A percentile compares a stretch with the other conserved stretches of the same genome.
These are phyloP conservation scores for Ceratocystis variospora DNA, from an alignment of 2,329 filamentous ascomycete species.

Conservation along the genomic window DNA sequence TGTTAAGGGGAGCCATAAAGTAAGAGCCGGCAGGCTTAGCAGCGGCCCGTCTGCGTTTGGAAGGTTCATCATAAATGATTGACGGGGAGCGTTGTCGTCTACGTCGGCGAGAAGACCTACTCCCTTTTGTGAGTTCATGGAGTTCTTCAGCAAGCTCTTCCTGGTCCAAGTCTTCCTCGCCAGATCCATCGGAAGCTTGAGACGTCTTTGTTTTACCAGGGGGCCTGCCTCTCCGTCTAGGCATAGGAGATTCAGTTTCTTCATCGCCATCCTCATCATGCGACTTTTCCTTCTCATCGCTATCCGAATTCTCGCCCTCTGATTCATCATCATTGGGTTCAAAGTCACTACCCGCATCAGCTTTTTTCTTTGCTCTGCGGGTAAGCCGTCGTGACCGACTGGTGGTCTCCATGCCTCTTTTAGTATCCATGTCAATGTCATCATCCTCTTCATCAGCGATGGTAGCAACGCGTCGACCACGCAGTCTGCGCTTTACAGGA, in stretches of 20 bases:
- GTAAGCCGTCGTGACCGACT: slow-evolving; percentile 34
- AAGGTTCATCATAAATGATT: slow-evolving; percentile 45
- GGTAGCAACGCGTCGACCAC: slow-evolving; percentile 13
- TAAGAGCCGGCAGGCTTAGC: slow-evolving; percentile 62
- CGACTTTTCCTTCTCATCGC: slow-evolving; percentile 31
- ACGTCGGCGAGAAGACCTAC: slow-evolving; percentile 38
- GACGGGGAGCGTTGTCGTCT: slow-evolving; percentile 33
- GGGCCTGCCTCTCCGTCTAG: slow-evolving; percentile 32
- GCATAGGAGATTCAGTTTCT: slow-evolving; percentile 28
- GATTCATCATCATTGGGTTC: slow-evolving; percentile 44
- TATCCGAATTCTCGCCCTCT: slow-evolving; percentile 42
- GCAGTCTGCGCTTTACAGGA: slow-evolving; percentile 17
- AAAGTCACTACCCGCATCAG: slow-evolving; percentile 48
- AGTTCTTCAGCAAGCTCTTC: slow-evolving; percentile 54
- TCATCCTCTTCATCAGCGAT: slow-evolving; percentile 31
- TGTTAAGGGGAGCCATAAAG: slow-evolving; percentile 58
- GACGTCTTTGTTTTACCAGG: slow-evolving; percentile 33
- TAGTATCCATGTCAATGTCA: slow-evolving; percentile 29
- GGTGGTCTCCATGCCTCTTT: slow-evolving; percentile 21
- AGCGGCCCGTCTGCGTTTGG: slow-evolving; percentile 40
- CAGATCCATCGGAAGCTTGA: slow-evolving; percentile 37
- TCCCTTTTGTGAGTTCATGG: slow-evolving; percentile 44
- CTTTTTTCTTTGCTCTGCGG: slow-evolving; percentile 33
- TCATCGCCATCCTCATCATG: slow-evolving; percentile 28
- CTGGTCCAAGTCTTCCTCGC: slow-evolving; percentile 43